Evolutionary conservation across 2,329 filamentous ascomycete species (phyloP).

Genomic region (Apiospora aurea): DNA sequence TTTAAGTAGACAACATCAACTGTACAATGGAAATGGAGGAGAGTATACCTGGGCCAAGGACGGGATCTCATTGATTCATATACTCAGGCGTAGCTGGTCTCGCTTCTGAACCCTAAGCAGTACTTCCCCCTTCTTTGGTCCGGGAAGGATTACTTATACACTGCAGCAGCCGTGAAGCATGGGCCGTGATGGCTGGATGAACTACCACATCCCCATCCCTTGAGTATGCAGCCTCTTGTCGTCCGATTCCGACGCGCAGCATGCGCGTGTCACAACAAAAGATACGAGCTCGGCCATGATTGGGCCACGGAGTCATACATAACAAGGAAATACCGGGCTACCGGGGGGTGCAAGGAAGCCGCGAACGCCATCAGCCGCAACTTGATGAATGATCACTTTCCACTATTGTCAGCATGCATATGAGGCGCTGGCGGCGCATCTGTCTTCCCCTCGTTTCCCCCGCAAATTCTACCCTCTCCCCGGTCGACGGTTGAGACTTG

Average conservation of each 20-base stretch:
- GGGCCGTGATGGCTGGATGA: not conserved
- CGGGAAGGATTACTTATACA: not conserved
- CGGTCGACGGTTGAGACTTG: not conserved
- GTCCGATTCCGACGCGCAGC: conserved; percentile 13
- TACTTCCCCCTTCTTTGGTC: not conserved
- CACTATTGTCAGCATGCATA: not conserved
- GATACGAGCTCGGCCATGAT: not conserved
- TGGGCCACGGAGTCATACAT: not conserved
- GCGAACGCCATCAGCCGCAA: not conserved
- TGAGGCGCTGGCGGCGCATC: not conserved
- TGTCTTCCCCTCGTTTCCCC: not conserved
- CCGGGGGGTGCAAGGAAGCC: not conserved
- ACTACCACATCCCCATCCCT: not conserved
- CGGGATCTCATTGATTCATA: not conserved
- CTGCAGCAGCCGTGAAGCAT: not conserved
- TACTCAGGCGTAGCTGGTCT: not conserved
- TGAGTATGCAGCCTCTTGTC: conserved; percentile 10
- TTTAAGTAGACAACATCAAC: too few species aligned
- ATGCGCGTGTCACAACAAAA: not conserved
- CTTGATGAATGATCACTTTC: not conserved
- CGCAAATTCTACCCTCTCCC: not conserved
- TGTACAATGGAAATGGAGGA: not conserved
- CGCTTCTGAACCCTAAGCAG: not conserved
- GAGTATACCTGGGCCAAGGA: not conserved
- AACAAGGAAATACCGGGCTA: not conserved